Evolutionary conservation across 257 asterid species (phyloP).

Genomic region (Catharanthus roseus): DNA sequence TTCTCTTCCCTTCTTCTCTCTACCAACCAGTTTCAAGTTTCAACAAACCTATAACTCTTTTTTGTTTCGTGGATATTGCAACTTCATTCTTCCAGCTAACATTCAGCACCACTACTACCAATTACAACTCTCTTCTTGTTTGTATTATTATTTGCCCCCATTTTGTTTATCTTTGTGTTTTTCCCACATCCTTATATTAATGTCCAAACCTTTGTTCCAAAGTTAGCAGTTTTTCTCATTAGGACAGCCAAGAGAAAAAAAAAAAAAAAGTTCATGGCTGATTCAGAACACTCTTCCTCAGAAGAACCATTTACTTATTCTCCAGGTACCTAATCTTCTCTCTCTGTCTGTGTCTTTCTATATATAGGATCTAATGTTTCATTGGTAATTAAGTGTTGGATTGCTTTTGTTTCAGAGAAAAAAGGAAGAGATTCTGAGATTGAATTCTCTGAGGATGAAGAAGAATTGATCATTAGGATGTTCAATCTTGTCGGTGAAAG

Average conservation of each 20-base stretch:
- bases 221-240: background rate
- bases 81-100: constrained; percentile 10
- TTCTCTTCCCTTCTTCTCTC: background rate
- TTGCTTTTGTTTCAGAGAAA: constrained; percentile 13
- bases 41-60: background rate
- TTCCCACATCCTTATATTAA: background rate
- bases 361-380: background rate
- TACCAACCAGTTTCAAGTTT: constrained; percentile 3
- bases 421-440: background rate
- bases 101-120: constrained; percentile 8
- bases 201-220: background rate
- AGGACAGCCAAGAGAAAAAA: background rate
- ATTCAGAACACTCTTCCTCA: constrained; percentile 17
- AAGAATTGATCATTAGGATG: constrained; percentile 18
- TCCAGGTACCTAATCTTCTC: constrained; percentile 9
- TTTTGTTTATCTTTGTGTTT: background rate
- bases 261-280: constrained; percentile 7
- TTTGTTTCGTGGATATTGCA: background rate
- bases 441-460: constrained; percentile 16
- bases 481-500: constrained; percentile 19
- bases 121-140: too few species aligned
- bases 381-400: background rate
- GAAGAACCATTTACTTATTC: constrained; percentile 3
- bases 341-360: background rate
- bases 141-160: background rate